phyloP scores from a whole-genome alignment of 2,329 filamentous ascomycete species.

The Apiospora kogelbergensis region DNA sequence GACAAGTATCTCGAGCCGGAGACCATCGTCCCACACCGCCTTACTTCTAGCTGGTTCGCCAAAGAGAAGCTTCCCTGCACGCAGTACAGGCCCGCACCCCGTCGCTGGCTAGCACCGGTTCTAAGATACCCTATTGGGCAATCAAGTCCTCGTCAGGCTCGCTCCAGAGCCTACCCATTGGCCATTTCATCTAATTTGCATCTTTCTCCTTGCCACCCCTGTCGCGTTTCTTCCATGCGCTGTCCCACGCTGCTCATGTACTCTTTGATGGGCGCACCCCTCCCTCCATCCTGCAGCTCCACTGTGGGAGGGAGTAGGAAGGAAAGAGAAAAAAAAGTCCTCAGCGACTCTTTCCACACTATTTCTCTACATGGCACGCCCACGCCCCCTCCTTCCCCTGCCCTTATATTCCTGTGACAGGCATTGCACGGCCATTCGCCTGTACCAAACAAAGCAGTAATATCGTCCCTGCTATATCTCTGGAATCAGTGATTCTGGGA shows the following conservation, averaged over 20 bases:
- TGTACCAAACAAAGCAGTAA: slow-evolving; percentile 26
- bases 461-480: slow-evolving; percentile 24
- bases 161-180: slow-evolving; percentile 43
- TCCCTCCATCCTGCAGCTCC: slow-evolving; percentile 15
- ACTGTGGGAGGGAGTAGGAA: not conserved
- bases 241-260: slow-evolving; percentile 36
- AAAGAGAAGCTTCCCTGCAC: slow-evolving; percentile 21
- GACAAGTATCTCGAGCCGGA: slow-evolving; percentile 12
- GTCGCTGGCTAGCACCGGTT: slow-evolving; percentile 47
- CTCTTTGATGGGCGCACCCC: slow-evolving; percentile 35
- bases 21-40: slow-evolving; percentile 31
- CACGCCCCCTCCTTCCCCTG: slow-evolving; percentile 18
- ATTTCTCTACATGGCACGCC: slow-evolving; percentile 7
- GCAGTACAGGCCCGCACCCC: slow-evolving; percentile 22
- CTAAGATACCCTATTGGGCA: slow-evolving; percentile 51
- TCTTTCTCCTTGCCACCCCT: slow-evolving; percentile 38
- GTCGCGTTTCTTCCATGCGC: slow-evolving; percentile 53
- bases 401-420: slow-evolving; percentile 25
- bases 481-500: slow-evolving; percentile 15
- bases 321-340: not conserved
- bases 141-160: slow-evolving; percentile 42
- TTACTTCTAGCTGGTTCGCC: slow-evolving; percentile 24
- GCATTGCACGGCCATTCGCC: slow-evolving; percentile 28
- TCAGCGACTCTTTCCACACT: not conserved
- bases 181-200: slow-evolving; percentile 51